phyloP scores from a whole-genome alignment of 345 rosid genomes.

The Salix koriyanagi region DNA sequence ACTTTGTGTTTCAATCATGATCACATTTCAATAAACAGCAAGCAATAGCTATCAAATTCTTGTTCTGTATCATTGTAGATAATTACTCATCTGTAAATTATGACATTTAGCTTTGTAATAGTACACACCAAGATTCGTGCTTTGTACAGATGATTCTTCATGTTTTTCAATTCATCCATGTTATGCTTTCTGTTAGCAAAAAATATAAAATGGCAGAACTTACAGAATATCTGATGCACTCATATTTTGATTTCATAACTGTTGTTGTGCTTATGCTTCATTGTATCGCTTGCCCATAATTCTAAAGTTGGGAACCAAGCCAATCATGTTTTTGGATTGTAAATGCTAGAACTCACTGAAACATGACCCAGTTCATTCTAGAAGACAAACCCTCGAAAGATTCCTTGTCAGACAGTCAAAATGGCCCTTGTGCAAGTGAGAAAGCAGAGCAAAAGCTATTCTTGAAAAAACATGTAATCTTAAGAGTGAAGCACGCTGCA shows the following conservation, averaged over 20 bases:
- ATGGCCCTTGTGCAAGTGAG: neutral
- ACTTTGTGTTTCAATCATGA: neutral
- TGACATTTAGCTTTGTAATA: neutral
- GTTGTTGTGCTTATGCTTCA: neutral
- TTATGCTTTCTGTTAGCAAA: neutral
- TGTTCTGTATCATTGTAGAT: neutral
- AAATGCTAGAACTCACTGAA: neutral
- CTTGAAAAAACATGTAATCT: neutral
- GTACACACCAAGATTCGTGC: neutral
- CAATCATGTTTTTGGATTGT: neutral
- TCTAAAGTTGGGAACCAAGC: neutral
- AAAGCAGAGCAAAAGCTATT: neutral
- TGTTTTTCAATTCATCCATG: neutral
- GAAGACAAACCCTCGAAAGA: neutral
- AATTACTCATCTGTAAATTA: neutral
- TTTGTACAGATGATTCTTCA: neutral
- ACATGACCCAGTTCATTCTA: neutral
- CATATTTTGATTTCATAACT: neutral
- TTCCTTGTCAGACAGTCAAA: neutral
- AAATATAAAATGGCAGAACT: neutral
- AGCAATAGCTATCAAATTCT: neutral
- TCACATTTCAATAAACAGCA: neutral
- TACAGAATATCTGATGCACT: neutral
- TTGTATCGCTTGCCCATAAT: neutral
- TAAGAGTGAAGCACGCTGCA: neutral